Evolutionary conservation across 2,329 filamentous ascomycete genomes (phyloP).

Genomic region (Xylariaceae sp.): DNA sequence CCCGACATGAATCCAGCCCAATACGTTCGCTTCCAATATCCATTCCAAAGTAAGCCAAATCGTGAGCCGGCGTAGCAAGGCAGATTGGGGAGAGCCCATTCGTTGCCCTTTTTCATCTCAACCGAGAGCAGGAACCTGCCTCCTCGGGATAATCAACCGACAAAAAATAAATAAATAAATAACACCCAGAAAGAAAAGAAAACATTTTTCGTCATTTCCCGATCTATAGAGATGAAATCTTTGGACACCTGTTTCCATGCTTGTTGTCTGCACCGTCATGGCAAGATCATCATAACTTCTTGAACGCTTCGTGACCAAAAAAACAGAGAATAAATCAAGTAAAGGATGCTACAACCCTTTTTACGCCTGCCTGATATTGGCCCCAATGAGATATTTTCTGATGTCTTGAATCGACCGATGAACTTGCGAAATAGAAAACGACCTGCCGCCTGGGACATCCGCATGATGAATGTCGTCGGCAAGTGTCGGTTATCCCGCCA

Average conservation of each 20-base stretch:
- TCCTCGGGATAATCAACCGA: conserved; percentile 1
- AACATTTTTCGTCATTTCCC: conserved; percentile 15
- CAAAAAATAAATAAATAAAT: background rate
- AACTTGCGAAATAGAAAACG: conserved; percentile 1
- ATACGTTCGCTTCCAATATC: background rate
- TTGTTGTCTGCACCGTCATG: conserved; percentile 7
- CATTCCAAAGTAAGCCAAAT: conserved; percentile 9
- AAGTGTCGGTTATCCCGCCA: conserved; percentile 21
- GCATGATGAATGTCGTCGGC: conserved; percentile 21
- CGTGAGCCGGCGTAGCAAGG: conserved; percentile 6
- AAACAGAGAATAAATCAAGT: conserved; percentile 12
- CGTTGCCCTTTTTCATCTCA: background rate
- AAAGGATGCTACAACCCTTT: conserved; percentile 8
- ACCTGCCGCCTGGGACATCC: background rate
- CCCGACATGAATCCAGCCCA: conserved; percentile 1
- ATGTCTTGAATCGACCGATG: conserved; percentile 11
- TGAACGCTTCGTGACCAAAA: conserved; percentile 10
- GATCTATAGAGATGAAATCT: conserved; percentile 15
- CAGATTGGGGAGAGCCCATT: background rate
- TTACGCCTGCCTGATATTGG: conserved; percentile 14
- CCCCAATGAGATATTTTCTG: conserved; percentile 15
- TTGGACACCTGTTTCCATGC: conserved; percentile 19
- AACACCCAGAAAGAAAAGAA: background rate
- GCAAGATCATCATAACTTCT: conserved; percentile 11
- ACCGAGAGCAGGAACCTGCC: conserved; percentile 15